Conservation (phyloP, 2,329 filamentous ascomycete genomes). For the Dryadomyces sulphureus region DNA sequence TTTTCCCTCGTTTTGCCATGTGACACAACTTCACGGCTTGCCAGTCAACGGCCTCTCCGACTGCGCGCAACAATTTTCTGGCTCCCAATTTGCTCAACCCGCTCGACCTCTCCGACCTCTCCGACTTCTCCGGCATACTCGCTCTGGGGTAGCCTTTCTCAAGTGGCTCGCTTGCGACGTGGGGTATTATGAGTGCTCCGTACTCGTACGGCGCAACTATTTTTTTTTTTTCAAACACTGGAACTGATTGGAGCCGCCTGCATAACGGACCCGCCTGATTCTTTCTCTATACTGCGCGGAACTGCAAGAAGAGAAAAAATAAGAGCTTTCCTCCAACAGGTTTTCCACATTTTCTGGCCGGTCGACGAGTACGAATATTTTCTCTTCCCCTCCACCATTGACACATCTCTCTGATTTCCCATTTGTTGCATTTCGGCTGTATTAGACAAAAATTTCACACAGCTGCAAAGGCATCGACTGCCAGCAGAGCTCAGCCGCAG, state of each 20-base stretch:
- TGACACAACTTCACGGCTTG: neutral
- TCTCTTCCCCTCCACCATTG: neutral
- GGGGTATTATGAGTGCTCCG: slow-evolving; percentile 13
- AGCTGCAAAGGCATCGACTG: neutral
- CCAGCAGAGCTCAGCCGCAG: neutral
- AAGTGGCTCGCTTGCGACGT: slow-evolving; percentile 14
- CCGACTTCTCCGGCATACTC: neutral
- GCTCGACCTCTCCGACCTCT: neutral
- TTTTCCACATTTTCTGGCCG: neutral
- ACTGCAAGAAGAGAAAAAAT: neutral
- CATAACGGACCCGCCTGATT: slow-evolving; percentile 7
- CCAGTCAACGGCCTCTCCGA: neutral
- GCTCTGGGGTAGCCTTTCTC: slow-evolving; percentile 6
- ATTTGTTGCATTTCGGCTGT: neutral
- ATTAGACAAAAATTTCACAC: too few species aligned
- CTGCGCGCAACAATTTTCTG: neutral
- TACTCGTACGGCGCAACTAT: too few species aligned
- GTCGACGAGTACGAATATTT: neutral
- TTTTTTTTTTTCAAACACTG: neutral
- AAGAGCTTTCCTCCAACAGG: neutral
- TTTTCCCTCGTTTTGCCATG: neutral
- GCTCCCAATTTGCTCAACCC: neutral
- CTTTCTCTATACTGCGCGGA: neutral
- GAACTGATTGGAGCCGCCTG: slow-evolving; percentile 9
- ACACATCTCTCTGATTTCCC: neutral